phyloP scores from a whole-genome alignment of 345 rosid genomes.

The Hibiscus tridactylites region DNA sequence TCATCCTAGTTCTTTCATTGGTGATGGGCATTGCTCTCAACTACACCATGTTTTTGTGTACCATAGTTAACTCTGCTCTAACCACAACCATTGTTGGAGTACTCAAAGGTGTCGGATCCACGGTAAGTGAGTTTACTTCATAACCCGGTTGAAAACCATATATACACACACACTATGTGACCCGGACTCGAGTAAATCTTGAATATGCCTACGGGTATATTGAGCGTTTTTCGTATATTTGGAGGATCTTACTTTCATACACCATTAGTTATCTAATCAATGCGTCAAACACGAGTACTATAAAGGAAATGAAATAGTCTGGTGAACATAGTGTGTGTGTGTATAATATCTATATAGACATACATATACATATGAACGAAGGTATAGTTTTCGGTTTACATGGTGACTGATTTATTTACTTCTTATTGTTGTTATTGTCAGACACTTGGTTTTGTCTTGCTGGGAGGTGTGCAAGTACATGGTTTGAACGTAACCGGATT shows the following conservation, averaged over 20 bases:
- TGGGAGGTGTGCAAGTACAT: slow-evolving; percentile 90
- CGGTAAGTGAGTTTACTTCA: slow-evolving; percentile 43
- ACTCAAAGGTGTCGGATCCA: slow-evolving; percentile 91
- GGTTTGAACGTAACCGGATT: slow-evolving; percentile 79
- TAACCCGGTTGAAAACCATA: neutral
- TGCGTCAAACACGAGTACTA: too few relatives aligned
- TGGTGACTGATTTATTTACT: neutral
- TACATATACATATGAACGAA: too few relatives aligned
- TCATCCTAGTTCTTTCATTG: slow-evolving; percentile 60
- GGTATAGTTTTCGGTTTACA: too few relatives aligned
- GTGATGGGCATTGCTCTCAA: slow-evolving; percentile 92
- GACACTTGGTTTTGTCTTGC: slow-evolving; percentile 86
- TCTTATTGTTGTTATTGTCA: slow-evolving; percentile 11
- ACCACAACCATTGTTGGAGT: slow-evolving; percentile 98
- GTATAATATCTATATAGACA: too few relatives aligned
- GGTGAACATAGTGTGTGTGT: too few relatives aligned
- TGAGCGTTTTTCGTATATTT: too few relatives aligned
- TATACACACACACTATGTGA: too few relatives aligned
- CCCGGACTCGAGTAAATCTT: too few relatives aligned
- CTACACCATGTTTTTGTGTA: slow-evolving; percentile 95
- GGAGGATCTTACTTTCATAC: too few relatives aligned
- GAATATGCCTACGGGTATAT: too few relatives aligned
- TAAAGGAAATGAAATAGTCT: too few relatives aligned
- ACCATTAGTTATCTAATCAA: too few relatives aligned
- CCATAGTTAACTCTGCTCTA: slow-evolving; percentile 91